Conservation (phyloP, 352 stramenopile genomes). For the Pythium grandisporangium region DNA sequence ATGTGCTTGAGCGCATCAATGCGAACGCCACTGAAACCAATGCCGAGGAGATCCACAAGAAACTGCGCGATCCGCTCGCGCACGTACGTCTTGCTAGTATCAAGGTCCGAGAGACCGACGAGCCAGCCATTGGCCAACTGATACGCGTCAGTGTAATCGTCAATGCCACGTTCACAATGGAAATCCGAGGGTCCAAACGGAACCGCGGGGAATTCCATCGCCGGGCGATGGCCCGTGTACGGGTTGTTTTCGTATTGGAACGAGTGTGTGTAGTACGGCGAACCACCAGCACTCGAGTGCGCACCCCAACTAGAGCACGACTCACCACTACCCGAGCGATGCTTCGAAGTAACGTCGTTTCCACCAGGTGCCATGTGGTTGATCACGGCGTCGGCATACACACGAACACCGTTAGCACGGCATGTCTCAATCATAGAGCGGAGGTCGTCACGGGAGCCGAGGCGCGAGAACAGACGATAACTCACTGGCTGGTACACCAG, state of each 20-base stretch:
- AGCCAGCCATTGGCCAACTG: conserved; percentile 31
- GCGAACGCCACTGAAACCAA: conserved; percentile 58
- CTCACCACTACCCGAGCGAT: conserved; percentile 6
- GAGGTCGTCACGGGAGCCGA: conserved; percentile 37
- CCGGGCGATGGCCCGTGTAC: conserved; percentile 30
- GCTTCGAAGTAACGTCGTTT: conserved; percentile 10
- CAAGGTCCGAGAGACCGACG: too few species aligned
- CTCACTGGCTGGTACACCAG: conserved; percentile 57
- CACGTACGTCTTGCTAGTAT: too few species aligned
- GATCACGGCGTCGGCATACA: conserved; percentile 27
- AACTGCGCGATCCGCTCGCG: conserved; percentile 64
- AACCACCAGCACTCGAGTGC: conserved; percentile 12
- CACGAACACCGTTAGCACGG: conserved; percentile 37
- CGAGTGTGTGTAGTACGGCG: conserved; percentile 21
- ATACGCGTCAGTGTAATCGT: conserved; percentile 22
- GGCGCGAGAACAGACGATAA: conserved; percentile 44
- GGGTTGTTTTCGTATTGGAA: conserved; percentile 28
- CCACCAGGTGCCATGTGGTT: conserved; percentile 18
- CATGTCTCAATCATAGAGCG: conserved; percentile 59
- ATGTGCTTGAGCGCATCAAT: conserved; percentile 68
- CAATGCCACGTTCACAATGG: conserved; percentile 38
- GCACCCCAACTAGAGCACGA: conserved; percentile 9
- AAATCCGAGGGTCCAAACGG: conserved; percentile 49
- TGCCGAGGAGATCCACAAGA: conserved; percentile 55
- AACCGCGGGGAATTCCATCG: conserved; percentile 50